phyloP scores from a whole-genome alignment of 192 early-diverging fungal genomes.

The Backusella tuberculispora region DNA sequence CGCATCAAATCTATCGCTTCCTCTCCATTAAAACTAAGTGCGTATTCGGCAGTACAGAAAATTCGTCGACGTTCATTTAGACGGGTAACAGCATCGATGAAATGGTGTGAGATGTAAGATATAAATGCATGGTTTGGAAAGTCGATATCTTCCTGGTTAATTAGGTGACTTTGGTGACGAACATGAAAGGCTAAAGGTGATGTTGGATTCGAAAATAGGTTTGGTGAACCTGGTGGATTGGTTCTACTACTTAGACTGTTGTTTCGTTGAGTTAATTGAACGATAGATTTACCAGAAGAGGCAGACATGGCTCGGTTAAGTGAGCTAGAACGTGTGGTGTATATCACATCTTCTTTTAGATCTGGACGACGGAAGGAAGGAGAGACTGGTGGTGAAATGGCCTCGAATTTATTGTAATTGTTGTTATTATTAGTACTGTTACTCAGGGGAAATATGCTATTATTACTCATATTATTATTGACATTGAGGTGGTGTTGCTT shows the following conservation, averaged over 20 bases:
- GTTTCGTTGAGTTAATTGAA: neutral
- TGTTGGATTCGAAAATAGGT: conserved; percentile 11
- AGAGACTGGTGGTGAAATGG: neutral
- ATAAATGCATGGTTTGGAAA: conserved; percentile 24
- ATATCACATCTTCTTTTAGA: conserved; percentile 12
- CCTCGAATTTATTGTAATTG: neutral
- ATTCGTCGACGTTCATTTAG: conserved; percentile 30
- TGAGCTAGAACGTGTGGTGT: conserved; percentile 19
- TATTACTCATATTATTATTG: neutral
- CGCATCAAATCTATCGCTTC: conserved; percentile 37
- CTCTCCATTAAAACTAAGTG: conserved; percentile 38
- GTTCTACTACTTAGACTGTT: neutral
- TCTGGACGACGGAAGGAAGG: conserved; percentile 1
- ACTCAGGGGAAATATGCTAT: neutral
- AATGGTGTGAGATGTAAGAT: conserved; percentile 14
- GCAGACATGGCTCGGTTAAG: conserved; percentile 8
- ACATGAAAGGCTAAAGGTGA: conserved; percentile 20
- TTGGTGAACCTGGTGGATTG: conserved; percentile 7
- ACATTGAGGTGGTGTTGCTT: neutral
- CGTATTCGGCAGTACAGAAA: conserved; percentile 32
- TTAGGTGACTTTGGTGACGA: neutral
- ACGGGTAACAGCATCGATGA: conserved; percentile 4
- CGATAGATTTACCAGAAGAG: conserved; percentile 10
- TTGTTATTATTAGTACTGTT: neutral
- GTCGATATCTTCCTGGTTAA: neutral